phyloP scores from a whole-genome alignment of 805 yeast genomes.

The Candida oleophila region DNA sequence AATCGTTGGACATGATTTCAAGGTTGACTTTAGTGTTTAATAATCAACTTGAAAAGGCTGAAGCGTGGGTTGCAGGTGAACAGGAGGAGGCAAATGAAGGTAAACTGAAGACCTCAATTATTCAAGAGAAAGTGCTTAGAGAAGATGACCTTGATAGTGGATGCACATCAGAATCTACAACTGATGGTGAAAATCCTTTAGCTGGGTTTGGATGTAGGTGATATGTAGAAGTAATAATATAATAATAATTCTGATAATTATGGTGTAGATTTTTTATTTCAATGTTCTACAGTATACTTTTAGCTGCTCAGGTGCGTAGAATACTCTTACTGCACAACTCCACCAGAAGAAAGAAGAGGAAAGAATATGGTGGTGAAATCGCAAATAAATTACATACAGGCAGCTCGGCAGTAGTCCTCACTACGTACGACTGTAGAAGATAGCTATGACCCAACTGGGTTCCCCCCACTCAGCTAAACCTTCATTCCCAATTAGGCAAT shows the following conservation, averaged over 20 bases:
- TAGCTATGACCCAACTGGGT: too few species aligned
- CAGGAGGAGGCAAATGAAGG: slow-evolving; percentile 9
- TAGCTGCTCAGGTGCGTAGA: too few species aligned
- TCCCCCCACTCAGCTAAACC: background rate
- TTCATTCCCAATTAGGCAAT: background rate
- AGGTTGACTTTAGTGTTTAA: slow-evolving; percentile 82
- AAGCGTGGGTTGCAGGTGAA: slow-evolving; percentile 67
- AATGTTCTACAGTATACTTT: too few species aligned
- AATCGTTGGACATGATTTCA: slow-evolving; percentile 82
- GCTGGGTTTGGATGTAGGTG: slow-evolving; percentile 1
- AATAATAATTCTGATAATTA: too few species aligned
- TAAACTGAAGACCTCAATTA: background rate
- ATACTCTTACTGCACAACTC: too few species aligned
- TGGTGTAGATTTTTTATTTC: too few species aligned
- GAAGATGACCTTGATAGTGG: slow-evolving; percentile 1
- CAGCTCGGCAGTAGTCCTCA: too few species aligned
- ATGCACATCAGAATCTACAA: background rate
- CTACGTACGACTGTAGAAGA: too few species aligned
- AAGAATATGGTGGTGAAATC: too few species aligned
- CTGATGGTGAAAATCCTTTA: background rate
- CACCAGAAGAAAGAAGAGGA: too few species aligned
- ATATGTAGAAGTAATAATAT: background rate
- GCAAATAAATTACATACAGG: too few species aligned
- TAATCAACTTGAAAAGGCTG: slow-evolving; percentile 81
- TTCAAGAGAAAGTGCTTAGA: background rate